Conservation (phyloP, 495 filamentous ascomycete species). For the Aspergillus wentii region DNA sequence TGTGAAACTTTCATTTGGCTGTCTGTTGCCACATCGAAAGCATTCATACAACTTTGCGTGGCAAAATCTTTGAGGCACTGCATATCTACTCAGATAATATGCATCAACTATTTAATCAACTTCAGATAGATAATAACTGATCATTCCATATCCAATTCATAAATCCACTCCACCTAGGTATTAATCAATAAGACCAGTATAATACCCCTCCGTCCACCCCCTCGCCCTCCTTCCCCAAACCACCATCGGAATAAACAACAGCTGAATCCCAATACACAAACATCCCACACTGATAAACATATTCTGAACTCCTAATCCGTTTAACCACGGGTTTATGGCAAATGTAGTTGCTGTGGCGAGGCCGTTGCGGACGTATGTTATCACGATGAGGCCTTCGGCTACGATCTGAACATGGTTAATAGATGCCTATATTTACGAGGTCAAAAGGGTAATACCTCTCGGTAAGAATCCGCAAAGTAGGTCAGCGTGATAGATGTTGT, state of each 20-base stretch:
- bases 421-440: background rate
- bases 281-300: constrained; percentile 5
- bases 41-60: no score
- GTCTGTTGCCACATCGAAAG: no score
- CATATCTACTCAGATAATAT: no score
- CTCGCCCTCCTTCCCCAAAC: constrained; percentile 2
- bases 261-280: constrained; percentile 1
- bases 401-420: constrained; percentile 1
- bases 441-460: constrained; percentile 12
- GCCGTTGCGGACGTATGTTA: constrained; percentile 1
- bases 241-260: constrained; percentile 4
- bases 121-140: no score
- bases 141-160: no score
- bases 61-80: no score
- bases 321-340: constrained; percentile 3
- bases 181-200: constrained; percentile 1
- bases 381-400: constrained; percentile 4
- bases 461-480: constrained; percentile 21
- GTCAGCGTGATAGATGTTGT: constrained; percentile 15
- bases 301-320: constrained; percentile 1
- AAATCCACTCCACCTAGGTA: no score
- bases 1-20: no score
- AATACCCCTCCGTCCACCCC: constrained; percentile 1
- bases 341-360: constrained; percentile 2
- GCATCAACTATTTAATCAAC: no score